Evolutionary conservation across 768 basidiomycete genomes (phyloP).

Genomic region (Mycena belliarum): DNA sequence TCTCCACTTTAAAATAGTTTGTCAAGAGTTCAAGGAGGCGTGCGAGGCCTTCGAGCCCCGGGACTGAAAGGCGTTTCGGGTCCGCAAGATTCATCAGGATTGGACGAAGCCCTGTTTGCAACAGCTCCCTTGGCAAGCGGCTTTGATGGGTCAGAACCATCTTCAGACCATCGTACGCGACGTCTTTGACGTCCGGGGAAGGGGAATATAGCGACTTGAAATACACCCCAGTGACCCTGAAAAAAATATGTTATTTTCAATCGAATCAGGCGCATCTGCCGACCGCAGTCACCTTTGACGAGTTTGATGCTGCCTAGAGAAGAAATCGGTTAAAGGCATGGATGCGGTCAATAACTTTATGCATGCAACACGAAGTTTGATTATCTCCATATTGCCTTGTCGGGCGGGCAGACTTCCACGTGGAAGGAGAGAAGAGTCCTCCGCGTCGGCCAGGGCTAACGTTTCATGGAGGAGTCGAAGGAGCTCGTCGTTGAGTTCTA

Average conservation of each 20-base stretch:
- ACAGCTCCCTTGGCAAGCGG: conserved; percentile 89
- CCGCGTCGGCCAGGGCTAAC: conserved; percentile 92
- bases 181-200: conserved; percentile 89
- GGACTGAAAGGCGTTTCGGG: conserved; percentile 88
- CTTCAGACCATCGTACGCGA: conserved; percentile 89
- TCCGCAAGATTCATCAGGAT: conserved; percentile 98
- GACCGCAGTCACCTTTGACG: conserved; percentile 80
- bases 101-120: conserved; percentile 93
- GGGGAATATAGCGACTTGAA: conserved; percentile 98
- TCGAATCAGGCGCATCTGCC: not conserved
- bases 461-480: conserved; percentile 91
- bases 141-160: conserved; percentile 88
- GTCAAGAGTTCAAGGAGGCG: conserved; percentile 91
- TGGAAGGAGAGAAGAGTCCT: conserved; percentile 79
- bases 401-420: conserved; percentile 61
- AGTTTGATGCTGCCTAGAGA: conserved; percentile 78
- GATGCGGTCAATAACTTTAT: conserved; percentile 92
- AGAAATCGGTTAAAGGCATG: conserved; percentile 94
- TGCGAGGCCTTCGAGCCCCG: conserved; percentile 91
- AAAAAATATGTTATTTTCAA: not conserved
- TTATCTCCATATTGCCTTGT: conserved; percentile 78
- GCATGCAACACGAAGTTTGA: conserved; percentile 90
- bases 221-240: conserved; percentile 90
- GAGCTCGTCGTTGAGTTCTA: conserved; percentile 91
- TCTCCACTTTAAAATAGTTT: conserved; percentile 99